phyloP scores from a whole-genome alignment of 139 green algal species.

The Chlamydomonas sp. region DNA sequence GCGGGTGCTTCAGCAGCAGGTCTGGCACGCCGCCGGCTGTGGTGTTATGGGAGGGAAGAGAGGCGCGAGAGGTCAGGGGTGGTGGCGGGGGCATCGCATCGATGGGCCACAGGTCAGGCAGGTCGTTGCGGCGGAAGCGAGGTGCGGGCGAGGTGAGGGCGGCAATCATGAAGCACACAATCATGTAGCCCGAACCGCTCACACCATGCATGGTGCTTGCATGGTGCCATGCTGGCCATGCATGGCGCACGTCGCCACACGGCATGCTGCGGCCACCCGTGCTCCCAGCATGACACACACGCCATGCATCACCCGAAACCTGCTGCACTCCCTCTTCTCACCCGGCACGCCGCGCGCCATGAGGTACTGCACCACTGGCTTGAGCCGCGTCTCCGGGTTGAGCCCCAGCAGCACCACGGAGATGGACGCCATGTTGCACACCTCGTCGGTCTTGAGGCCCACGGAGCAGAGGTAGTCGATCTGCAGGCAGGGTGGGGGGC shows the following conservation, averaged over 20 bases:
- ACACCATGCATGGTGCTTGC: no score
- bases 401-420: constrained; percentile 50
- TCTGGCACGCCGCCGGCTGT: constrained; percentile 34
- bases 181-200: no score
- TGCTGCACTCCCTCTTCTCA: constrained; percentile 11
- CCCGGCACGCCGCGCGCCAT: constrained; percentile 39
- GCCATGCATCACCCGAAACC: not conserved
- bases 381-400: constrained; percentile 46
- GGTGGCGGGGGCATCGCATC: no score
- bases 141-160: no score
- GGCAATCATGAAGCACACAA: no score
- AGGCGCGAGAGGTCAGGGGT: no score
- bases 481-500: constrained; percentile 22
- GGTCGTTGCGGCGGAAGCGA: no score
- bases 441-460: constrained; percentile 47
- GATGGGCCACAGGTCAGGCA: no score
- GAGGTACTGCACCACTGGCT: constrained; percentile 42
- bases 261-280: not conserved
- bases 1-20: constrained; percentile 47
- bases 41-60: no score
- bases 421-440: constrained; percentile 62
- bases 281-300: no score
- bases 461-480: constrained; percentile 39
- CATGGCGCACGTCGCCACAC: no score
- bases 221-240: not conserved